Conservation (phyloP, 257 asterid genomes). For the Solanum sitiens region DNA sequence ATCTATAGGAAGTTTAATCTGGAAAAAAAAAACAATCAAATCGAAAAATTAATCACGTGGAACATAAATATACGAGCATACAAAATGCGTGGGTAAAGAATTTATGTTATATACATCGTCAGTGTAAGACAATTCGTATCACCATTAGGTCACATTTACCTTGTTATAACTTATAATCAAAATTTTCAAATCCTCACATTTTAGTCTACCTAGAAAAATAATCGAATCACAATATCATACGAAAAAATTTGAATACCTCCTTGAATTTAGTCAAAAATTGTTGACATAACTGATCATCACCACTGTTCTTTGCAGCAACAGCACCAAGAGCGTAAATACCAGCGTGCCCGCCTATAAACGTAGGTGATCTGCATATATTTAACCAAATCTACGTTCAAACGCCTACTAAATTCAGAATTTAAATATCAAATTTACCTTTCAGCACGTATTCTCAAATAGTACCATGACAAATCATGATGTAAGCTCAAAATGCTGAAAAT, state of each 20-base stretch:
- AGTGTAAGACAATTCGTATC: not conserved
- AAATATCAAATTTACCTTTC: too few species aligned
- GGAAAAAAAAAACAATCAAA: not conserved
- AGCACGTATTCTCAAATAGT: not conserved
- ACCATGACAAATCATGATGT: not conserved
- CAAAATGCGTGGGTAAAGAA: not conserved
- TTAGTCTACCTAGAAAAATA: not conserved
- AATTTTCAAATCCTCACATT: not conserved
- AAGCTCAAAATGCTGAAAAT: too few species aligned
- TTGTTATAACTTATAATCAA: not conserved
- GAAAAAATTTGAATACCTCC: not conserved
- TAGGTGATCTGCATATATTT: slow-evolving; percentile 39
- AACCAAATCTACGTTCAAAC: not conserved
- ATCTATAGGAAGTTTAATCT: slow-evolving; percentile 62
- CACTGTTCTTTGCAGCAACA: slow-evolving; percentile 48
- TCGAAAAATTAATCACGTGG: not conserved
- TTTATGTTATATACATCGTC: not conserved
- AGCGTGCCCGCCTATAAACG: slow-evolving; percentile 59
- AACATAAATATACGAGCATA: not conserved
- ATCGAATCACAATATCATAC: too few species aligned
- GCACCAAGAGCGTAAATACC: slow-evolving; percentile 85
- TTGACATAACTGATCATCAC: slow-evolving; percentile 16
- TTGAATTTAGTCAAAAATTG: not conserved
- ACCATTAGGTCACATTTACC: not conserved
- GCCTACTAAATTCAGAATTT: not conserved